These are phyloP conservation scores for Coniella vitis DNA, from an alignment of 2,329 filamentous ascomycete species.

Conservation along the genomic window DNA sequence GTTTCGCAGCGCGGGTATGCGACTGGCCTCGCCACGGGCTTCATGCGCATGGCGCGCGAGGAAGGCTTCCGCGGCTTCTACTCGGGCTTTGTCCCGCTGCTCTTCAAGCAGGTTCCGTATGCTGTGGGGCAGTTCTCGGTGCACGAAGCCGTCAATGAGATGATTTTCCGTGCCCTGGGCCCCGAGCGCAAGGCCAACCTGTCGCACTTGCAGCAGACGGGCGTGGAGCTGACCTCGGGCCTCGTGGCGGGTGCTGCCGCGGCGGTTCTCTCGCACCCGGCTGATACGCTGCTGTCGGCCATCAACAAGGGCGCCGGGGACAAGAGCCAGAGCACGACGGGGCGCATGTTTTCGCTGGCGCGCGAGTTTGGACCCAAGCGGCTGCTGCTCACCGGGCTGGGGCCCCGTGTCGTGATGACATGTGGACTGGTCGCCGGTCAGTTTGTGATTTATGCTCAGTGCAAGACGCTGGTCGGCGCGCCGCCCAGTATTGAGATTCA, in stretches of 20 bases:
- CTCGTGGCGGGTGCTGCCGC: conserved; percentile 83
- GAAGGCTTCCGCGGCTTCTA: conserved; percentile 81
- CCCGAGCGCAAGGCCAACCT: conserved; percentile 58
- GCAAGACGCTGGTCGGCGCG: conserved; percentile 45
- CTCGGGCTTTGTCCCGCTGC: conserved; percentile 79
- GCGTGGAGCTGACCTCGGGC: conserved; percentile 79
- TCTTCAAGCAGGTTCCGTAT: conserved; percentile 88
- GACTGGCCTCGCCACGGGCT: conserved; percentile 62
- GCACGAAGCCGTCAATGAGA: conserved; percentile 80
- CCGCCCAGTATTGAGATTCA: conserved; percentile 47
- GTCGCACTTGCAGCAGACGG: conserved; percentile 66
- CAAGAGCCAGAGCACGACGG: conserved; percentile 38
- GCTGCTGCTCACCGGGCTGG: conserved; percentile 40
- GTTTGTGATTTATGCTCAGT: conserved; percentile 50
- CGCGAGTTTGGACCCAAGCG: conserved; percentile 43
- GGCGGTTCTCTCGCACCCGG: conserved; percentile 82
- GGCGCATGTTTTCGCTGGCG: conserved; percentile 45
- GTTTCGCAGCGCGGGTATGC: conserved; percentile 78
- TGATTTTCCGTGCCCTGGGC: conserved; percentile 64
- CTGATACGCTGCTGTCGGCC: conserved; percentile 56
- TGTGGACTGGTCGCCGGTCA: conserved; percentile 46
- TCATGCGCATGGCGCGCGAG: conserved; percentile 66
- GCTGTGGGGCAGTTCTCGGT: conserved; percentile 93
- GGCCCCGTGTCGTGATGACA: conserved; percentile 47
- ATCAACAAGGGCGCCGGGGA: conserved; percentile 50